Base-by-base conservation (phyloP, 805 yeast species). In the Metschnikowia colocasiae region DNA sequence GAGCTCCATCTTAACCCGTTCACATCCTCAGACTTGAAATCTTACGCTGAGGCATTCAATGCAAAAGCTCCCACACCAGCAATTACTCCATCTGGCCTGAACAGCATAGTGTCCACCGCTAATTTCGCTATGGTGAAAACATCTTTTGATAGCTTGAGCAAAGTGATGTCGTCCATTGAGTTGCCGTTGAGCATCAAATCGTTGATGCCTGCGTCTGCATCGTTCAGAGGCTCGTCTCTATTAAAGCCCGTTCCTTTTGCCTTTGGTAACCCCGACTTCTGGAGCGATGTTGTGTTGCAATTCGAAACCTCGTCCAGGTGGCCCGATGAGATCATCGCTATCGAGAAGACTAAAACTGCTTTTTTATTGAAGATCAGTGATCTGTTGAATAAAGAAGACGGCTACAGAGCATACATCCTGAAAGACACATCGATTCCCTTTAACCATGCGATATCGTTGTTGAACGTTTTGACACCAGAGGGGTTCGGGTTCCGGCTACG, bases 311-410 rank as follows among this genome's bases (percentile, higher is more conserved):
- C 96, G 2, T 76, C 80, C n/a, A 82, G 82, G 63, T 94, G 99
- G 99, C 99, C 99, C 2, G 95, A 87, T 64, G 97, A 94, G 62
- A 63, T 89, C 5, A 68, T 75, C 33, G 90, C 97, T 2, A 68
- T 90, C 46, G 98, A 94, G 63, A 83, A 85, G 59, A 85, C 96
- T 13, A 94, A 94, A 61, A 80, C 95, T 27, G 98, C 98, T 6
- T 88, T 94, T 56, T 69, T 92, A 57, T 63, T 94, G 45, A 85
- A 85, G 56, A 79, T 91, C 19, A 55, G 64, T 50, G 79, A 76
- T 32, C 53, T 63, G 6, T 52, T 75, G 41, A 77, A 80, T 43
- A 69, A 72, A 48, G 79, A 80, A 44, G 74, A 82, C 10, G 67
- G 67, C 15, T 87, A 85, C 61, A 71, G 69, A 40, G 70, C 85